A percentile compares a stretch with the other conserved stretches of the same genome.
Evolutionary conservation across 805 yeast species (phyloP).

Genomic region (Barnettozyma wickerhamii): DNA sequence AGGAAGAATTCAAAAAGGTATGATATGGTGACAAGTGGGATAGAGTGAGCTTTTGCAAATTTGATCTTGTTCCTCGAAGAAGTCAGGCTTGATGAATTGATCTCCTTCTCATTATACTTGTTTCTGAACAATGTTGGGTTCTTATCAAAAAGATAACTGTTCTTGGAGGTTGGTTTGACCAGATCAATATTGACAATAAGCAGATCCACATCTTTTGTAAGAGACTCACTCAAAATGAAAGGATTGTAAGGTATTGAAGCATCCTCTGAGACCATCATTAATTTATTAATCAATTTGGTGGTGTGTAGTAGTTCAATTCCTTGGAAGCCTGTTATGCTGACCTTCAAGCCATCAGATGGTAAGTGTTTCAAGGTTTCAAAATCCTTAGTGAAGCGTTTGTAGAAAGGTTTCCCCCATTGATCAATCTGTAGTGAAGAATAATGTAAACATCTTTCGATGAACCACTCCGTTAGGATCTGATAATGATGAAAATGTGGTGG

Average conservation of each 20-base stretch:
- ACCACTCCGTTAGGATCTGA: constrained; percentile 68
- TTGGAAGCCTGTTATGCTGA: constrained; percentile 65
- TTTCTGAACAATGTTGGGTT: constrained; percentile 24
- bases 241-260: constrained; percentile 10
- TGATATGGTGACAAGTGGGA: constrained; percentile 55
- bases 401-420: constrained; percentile 57
- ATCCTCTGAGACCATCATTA: constrained; percentile 46
- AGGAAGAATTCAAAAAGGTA: constrained; percentile 50
- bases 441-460: constrained; percentile 67
- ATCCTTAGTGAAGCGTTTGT: constrained; percentile 17
- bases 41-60: constrained; percentile 53
- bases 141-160: constrained; percentile 25
- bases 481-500: constrained; percentile 16
- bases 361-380: constrained; percentile 2
- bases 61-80: constrained; percentile 50
- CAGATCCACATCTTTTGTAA: constrained; percentile 49
- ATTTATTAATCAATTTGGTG: constrained; percentile 48
- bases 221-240: constrained; percentile 35
- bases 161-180: constrained; percentile 3
- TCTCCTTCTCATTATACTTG: constrained; percentile 18
- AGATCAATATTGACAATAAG: constrained; percentile 38
- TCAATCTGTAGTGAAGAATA: constrained; percentile 47
- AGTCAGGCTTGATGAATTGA: constrained; percentile 25
- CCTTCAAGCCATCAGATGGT: constrained; percentile 16
- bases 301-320: constrained; percentile 75